Conservation (phyloP, 2,329 filamentous ascomycete species). For the Dryadomyces sulphureus region DNA sequence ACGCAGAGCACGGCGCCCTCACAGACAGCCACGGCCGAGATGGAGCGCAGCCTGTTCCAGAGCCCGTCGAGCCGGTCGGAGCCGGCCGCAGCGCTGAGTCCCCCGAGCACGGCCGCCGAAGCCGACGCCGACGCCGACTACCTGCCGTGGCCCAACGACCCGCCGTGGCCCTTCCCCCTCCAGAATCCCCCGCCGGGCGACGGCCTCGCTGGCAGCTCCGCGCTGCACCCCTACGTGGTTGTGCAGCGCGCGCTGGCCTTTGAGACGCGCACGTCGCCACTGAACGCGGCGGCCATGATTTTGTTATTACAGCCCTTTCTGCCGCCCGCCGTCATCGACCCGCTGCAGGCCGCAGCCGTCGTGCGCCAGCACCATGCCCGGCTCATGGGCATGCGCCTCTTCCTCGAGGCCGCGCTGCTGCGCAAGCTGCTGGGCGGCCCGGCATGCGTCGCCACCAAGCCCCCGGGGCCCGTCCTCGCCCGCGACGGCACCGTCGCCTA, state of each 20-base stretch:
- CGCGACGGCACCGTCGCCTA: conserved; percentile 38
- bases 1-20: background rate
- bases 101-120: too few relatives aligned
- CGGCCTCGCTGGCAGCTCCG: conserved; percentile 13
- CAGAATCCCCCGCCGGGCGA: background rate
- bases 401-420: conserved; percentile 44
- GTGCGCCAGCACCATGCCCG: conserved; percentile 45
- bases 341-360: conserved; percentile 38
- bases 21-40: background rate
- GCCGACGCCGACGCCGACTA: conserved; percentile 28
- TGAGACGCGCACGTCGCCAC: conserved; percentile 38
- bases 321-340: conserved; percentile 37
- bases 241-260: conserved; percentile 39
- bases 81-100: too few relatives aligned
- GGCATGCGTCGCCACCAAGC: conserved; percentile 32
- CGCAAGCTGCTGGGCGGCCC: conserved; percentile 47
- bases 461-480: conserved; percentile 23
- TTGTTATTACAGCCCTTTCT: conserved; percentile 44
- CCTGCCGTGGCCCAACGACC: conserved; percentile 42
- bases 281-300: conserved; percentile 46
- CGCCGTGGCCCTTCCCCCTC: conserved; percentile 34
- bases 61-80: background rate
- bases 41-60: background rate
- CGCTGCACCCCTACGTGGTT: conserved; percentile 40
- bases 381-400: conserved; percentile 43